Evolutionary conservation across 1,284 basidiomycete genomes (phyloP), one percentile per base, ranked within the genome.

Genomic region (Sporisorium sorghi): DNA sequence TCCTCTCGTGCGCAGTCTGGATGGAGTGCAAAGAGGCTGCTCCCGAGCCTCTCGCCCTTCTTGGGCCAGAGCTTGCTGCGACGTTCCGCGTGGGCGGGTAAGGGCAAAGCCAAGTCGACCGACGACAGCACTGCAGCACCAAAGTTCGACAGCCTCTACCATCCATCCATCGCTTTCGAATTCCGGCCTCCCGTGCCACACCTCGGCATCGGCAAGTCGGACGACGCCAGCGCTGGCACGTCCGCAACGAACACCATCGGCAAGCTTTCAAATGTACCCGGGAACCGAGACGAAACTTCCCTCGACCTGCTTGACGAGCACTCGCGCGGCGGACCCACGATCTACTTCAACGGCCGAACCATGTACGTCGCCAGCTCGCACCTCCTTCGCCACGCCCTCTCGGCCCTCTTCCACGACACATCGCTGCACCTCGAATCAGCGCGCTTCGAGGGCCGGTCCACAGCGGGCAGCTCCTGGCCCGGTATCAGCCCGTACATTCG

Each of bases 351-450:
- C 24, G 80, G 80, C 23, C 68, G 80, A 3, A 73, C 76, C 19
- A 59, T 82, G 55, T 82, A 82, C 66, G 54, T 79, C 2, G 73
- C 77, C 12, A 76, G 73, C 43, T 73, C 76, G 23, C 78, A 80
- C 35, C 50, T 82, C 24, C 68, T 82, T 9, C 72, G 78, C 5
- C 73, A 77, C 35, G 78, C 78, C 0, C 70, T 82, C 7, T 64
- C 70, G 3, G 76, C 74, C 23, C 65, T 82, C 48, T 82, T 82
- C 53, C 65, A 71, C 55, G 65, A 77, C 30, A 62, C 77, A 2
- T 50, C 51, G 24, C 67, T 82, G 14, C 57, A 60, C 28, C 51
- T 80, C 26, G 78, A 82, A 52, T 72, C 68, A 11, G 73, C 73
- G 5, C 68, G 69, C 6, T 76, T 71, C 51, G 73, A 76, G 44